Conservation (phyloP, 139 green algal species). For the Eudorina sp. region DNA sequence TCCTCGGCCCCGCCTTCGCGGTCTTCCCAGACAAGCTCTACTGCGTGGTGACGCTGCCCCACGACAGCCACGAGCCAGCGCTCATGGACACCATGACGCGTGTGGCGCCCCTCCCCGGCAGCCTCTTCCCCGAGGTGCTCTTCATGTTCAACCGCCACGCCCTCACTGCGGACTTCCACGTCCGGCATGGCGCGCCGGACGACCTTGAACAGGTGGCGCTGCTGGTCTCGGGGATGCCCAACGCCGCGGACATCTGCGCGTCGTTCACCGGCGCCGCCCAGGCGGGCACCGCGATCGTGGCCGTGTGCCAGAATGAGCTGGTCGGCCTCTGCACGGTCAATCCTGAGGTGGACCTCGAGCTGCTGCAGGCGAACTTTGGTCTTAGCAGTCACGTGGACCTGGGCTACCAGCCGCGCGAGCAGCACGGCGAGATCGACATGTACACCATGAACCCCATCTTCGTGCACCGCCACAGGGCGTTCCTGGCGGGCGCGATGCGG, state of each 20-base stretch:
- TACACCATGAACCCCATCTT: slow-evolving; percentile 81
- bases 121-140: slow-evolving; percentile 61
- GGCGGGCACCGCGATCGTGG: slow-evolving; percentile 54
- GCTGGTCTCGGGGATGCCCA: slow-evolving; percentile 62
- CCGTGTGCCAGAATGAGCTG: slow-evolving; percentile 60
- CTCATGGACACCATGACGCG: slow-evolving; percentile 62
- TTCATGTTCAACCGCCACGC: slow-evolving; percentile 55
- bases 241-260: slow-evolving; percentile 54
- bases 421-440: slow-evolving; percentile 70
- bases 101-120: slow-evolving; percentile 51
- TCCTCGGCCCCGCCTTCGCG: slow-evolving; percentile 57
- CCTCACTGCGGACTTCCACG: slow-evolving; percentile 48
- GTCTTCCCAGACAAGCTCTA: slow-evolving; percentile 65
- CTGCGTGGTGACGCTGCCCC: slow-evolving; percentile 71
- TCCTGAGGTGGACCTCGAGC: slow-evolving; percentile 58
- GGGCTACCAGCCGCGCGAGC: slow-evolving; percentile 31
- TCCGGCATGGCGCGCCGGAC: slow-evolving; percentile 41
- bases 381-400: slow-evolving; percentile 53
- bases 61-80: slow-evolving; percentile 59
- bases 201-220: slow-evolving; percentile 53
- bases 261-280: slow-evolving; percentile 51
- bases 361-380: slow-evolving; percentile 68
- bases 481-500: slow-evolving; percentile 54
- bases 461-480: slow-evolving; percentile 41
- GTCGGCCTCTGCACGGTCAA: slow-evolving; percentile 68